Evolutionary conservation across 768 basidiomycete genomes (phyloP).

Genomic region (Suillus bovinus): DNA sequence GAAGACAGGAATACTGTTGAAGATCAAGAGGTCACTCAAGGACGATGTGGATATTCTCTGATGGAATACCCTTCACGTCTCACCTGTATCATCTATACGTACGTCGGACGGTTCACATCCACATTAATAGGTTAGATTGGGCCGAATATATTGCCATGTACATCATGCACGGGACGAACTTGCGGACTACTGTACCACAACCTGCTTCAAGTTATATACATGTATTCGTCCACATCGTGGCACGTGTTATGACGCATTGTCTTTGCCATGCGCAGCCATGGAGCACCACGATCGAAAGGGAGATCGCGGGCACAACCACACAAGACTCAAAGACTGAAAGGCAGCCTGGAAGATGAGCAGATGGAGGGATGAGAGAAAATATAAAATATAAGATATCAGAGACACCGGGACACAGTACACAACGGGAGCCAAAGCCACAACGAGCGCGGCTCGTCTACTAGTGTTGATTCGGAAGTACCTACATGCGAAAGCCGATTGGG

Average conservation of each 20-base stretch:
- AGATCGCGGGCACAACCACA: too few species aligned
- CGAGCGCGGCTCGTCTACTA: too few species aligned
- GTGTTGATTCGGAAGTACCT: too few species aligned
- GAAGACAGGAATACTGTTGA: slow-evolving; percentile 91
- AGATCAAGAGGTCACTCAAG: slow-evolving; percentile 82
- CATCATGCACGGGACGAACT: background rate
- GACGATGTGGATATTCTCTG: slow-evolving; percentile 46
- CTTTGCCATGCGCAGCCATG: background rate
- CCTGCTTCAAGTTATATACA: background rate
- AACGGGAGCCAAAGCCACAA: too few species aligned
- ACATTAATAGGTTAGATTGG: background rate
- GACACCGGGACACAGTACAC: too few species aligned
- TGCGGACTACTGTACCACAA: background rate
- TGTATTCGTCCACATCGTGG: background rate
- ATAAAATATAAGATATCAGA: too few species aligned
- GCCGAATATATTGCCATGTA: slow-evolving; percentile 1
- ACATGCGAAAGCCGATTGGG: too few species aligned
- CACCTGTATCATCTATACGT: background rate
- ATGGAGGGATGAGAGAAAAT: too few species aligned
- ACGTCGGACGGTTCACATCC: background rate
- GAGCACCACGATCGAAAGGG: too few species aligned
- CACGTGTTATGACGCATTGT: background rate
- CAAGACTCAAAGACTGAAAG: too few species aligned
- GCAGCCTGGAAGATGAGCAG: too few species aligned
- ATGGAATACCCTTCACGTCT: background rate